These are phyloP conservation scores for Quercus suber DNA, from an alignment of 306 rosid genomes.

Conservation along the genomic window DNA sequence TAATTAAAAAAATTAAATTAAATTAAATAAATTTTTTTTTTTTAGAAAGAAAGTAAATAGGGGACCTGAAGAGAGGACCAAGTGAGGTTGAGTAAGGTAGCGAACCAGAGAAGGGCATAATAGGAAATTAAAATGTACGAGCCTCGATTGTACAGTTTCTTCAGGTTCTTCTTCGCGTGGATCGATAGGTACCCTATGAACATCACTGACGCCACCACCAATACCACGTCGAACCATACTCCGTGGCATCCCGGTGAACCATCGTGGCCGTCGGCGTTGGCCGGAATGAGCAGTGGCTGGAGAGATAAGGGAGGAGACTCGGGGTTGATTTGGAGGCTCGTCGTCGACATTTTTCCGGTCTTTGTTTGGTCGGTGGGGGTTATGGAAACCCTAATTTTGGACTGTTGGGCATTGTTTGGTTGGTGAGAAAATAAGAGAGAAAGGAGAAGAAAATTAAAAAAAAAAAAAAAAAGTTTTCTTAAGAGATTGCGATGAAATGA, in stretches of 20 bases:
- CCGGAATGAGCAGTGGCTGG: conserved; percentile 19
- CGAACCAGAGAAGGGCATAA: conserved; percentile 67
- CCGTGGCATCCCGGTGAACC: conserved; percentile 36
- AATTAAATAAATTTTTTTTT: too few relatives aligned
- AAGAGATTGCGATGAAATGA: too few relatives aligned
- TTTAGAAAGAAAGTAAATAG: too few relatives aligned
- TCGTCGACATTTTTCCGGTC: conserved; percentile 9
- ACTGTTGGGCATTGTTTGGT: conserved; percentile 1
- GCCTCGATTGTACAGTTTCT: conserved; percentile 40
- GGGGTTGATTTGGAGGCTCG: not conserved
- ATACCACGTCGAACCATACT: conserved; percentile 37
- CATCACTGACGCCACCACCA: conserved; percentile 47
- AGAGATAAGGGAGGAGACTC: conserved; percentile 16
- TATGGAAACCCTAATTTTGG: conserved; percentile 7
- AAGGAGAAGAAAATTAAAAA: not conserved
- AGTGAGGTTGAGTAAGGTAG: conserved; percentile 52
- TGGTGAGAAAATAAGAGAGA: not conserved
- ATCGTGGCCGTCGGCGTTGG: conserved; percentile 1
- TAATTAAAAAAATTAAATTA: too few relatives aligned
- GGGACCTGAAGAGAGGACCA: conserved; percentile 68
- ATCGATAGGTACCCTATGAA: conserved; percentile 47
- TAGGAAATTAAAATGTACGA: conserved; percentile 49
- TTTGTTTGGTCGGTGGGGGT: not conserved
- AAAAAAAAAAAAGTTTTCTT: too few relatives aligned
- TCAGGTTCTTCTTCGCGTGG: conserved; percentile 56